Evolutionary conservation across 345 rosid genomes (phyloP).

Genomic region (Geranium rotundifolium): DNA sequence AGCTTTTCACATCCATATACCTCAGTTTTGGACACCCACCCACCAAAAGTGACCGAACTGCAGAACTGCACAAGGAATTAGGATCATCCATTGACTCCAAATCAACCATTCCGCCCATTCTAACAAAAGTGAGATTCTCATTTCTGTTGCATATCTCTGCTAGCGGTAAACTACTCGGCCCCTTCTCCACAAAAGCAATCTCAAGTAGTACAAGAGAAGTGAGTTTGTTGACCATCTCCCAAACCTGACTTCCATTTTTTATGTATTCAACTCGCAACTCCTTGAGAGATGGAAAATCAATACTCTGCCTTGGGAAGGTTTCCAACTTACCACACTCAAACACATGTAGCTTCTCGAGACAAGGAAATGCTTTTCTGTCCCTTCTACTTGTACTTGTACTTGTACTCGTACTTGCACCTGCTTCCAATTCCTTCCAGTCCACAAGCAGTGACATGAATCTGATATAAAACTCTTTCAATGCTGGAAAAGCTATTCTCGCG

Average conservation of each 20-base stretch:
- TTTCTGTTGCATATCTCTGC: neutral
- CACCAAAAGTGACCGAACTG: too few species aligned
- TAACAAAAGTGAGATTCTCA: neutral
- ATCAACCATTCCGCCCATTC: too few species aligned
- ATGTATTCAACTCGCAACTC: neutral
- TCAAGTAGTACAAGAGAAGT: neutral
- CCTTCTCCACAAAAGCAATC: neutral
- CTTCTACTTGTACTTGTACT: neutral
- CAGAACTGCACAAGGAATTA: too few species aligned
- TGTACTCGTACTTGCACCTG: too few species aligned
- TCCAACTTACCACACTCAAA: neutral
- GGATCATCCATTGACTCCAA: too few species aligned
- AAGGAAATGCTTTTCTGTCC: constrained; percentile 1
- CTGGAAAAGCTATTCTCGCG: constrained; percentile 3
- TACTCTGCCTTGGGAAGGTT: neutral
- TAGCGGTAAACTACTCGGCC: neutral
- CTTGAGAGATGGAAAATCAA: neutral
- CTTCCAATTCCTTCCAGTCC: constrained; percentile 1
- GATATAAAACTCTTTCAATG: neutral
- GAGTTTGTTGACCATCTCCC: neutral
- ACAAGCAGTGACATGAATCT: neutral
- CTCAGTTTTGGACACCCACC: too few species aligned
- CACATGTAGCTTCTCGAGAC: constrained; percentile 5
- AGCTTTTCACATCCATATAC: too few species aligned
- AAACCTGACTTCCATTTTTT: neutral